phyloP scores from a whole-genome alignment of 345 rosid species.

The Dipteronia dyeriana region DNA sequence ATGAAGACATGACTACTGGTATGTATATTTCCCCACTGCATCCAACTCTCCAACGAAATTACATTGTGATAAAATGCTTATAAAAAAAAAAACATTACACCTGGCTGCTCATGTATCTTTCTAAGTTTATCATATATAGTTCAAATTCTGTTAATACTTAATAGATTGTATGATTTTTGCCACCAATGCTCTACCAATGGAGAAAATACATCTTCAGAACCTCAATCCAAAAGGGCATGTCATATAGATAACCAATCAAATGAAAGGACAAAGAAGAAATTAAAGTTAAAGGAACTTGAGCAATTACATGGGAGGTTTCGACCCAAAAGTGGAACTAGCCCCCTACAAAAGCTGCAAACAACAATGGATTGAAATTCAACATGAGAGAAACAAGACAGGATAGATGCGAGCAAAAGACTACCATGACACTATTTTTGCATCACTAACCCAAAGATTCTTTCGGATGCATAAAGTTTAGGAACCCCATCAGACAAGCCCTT shows the following conservation, averaged over 20 bases:
- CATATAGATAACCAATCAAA: not conserved
- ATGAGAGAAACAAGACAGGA: not conserved
- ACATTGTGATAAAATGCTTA: not conserved
- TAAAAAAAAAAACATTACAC: not conserved
- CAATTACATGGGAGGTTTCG: constrained; percentile 55
- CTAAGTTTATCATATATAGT: not conserved
- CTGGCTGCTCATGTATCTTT: not conserved
- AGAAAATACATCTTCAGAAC: not conserved
- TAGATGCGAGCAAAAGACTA: not conserved
- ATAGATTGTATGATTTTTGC: not conserved
- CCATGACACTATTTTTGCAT: too few species aligned
- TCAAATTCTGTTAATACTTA: not conserved
- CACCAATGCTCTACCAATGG: not conserved
- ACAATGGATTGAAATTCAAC: constrained; percentile 10
- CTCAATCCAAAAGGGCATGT: not conserved
- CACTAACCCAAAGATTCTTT: too few species aligned
- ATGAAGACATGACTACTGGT: constrained; percentile 4
- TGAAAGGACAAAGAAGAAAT: not conserved
- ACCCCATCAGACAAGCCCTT: too few species aligned
- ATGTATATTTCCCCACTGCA: not conserved
- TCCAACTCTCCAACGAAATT: not conserved
- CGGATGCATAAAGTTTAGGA: too few species aligned
- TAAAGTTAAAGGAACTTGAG: too few species aligned
- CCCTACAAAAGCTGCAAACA: constrained; percentile 49
- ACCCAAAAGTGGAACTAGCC: constrained; percentile 48